Base-by-base conservation (phyloP, 2,329 filamentous ascomycete species). In the Corinectria fuckeliana region DNA sequence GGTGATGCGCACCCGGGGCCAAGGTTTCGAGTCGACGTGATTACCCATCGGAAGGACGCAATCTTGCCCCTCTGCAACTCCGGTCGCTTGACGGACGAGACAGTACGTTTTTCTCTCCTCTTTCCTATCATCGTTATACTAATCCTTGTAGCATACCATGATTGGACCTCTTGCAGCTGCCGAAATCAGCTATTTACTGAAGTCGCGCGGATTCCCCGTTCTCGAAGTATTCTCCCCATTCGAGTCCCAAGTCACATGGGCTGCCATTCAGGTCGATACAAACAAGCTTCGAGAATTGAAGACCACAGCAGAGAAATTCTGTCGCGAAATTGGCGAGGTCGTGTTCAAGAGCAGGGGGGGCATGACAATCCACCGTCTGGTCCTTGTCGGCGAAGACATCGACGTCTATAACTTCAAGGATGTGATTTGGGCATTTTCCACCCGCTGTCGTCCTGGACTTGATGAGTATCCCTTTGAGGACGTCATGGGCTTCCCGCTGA, bases 211-310 rank as follows among this genome's bases (percentile, higher is more conserved):
- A 1, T 70, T 84, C 2, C 81, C 81, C 0, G 72, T 84, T 50
- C 77, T 64, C 3, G 77, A 82, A 11, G 75, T 76, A 1, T 80
- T 77, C 60, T 62, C 79, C 0, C 80, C 79, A 0, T 79, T 81
- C 48, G 78, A 81, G 58, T 74, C 78, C 0, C 78, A 81, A 56
- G 80, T 79, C 0, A 82, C 77, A 0, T 84, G 82, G 81, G 74
- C 75, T 0, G 80, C 73, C 0, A 64, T 89, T 66, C 81, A 86
- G 58, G 81, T 88, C 20, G 86, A 89, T 68, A 83, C 80, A 1
- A 75, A 78, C 5, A 83, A 83, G 67, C 78, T 89, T 8, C 81
- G 82, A 26, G 77, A 80, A 8, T 81, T 86, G 79, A 81, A 86
- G 42, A 82, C 81, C 14, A 82, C 69, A 1, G 53, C 77, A 0